Conservation (phyloP, 371 early-diverging fungal genomes). For the Quaeritorhiza haematococci region DNA sequence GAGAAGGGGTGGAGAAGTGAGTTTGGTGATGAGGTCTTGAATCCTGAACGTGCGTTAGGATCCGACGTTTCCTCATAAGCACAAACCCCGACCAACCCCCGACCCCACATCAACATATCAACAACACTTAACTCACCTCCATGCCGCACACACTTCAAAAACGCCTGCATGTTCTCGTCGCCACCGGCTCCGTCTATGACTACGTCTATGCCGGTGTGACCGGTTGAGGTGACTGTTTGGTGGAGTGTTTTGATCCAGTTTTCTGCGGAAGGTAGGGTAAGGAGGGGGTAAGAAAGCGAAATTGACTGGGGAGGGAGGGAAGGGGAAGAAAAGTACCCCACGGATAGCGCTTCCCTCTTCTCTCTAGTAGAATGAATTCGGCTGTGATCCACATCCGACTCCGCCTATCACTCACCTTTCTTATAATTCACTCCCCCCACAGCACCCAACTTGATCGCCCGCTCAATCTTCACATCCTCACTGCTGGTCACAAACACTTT, state of each 20-base stretch:
- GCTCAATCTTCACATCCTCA: constrained; percentile 53
- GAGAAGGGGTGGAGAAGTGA: neutral
- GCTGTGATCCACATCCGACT: too few relatives aligned
- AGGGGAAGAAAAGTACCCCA: neutral
- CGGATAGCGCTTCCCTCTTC: too few relatives aligned
- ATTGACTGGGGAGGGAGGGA: neutral
- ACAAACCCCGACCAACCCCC: too few relatives aligned
- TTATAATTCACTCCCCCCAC: constrained; percentile 67
- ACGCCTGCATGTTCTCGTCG: constrained; percentile 37
- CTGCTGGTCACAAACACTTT: constrained; percentile 69
- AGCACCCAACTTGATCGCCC: constrained; percentile 61
- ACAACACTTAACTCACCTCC: too few relatives aligned
- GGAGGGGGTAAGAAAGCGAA: neutral
- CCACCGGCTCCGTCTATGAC: constrained; percentile 72
- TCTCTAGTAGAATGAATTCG: too few relatives aligned
- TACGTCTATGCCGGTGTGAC: constrained; percentile 42
- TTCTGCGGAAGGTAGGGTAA: constrained; percentile 25
- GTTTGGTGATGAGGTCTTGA: neutral
- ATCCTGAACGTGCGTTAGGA: too few relatives aligned
- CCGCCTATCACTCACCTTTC: constrained; percentile 56
- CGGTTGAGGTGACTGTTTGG: constrained; percentile 32
- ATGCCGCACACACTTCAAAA: constrained; percentile 33
- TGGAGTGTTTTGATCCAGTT: constrained; percentile 49
- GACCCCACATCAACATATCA: too few relatives aligned
- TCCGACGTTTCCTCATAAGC: too few relatives aligned